Evolutionary conservation across 257 asterid genomes (phyloP).

Genomic region (Petunia axillaris): DNA sequence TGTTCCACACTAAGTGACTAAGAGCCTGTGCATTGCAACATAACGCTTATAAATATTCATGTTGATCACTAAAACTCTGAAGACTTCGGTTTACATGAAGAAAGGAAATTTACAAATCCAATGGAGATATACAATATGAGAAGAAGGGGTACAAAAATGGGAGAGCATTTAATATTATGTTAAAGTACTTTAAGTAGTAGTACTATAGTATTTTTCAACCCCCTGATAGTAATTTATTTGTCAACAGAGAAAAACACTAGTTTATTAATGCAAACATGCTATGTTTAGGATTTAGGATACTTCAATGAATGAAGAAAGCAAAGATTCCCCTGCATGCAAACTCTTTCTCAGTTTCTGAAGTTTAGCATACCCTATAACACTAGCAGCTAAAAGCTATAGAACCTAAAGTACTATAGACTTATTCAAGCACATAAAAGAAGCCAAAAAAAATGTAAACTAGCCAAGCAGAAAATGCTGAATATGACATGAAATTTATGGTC

Average conservation of each 20-base stretch:
- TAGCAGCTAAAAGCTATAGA: slow-evolving; percentile 69
- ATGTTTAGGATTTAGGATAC: not conserved
- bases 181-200: too few relatives aligned
- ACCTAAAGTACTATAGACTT: slow-evolving; percentile 48
- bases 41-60: not conserved
- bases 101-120: not conserved
- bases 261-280: slow-evolving; percentile 13
- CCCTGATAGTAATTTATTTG: not conserved
- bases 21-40: slow-evolving; percentile 1
- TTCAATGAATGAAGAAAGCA: slow-evolving; percentile 43
- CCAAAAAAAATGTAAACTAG: slow-evolving; percentile 36
- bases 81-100: not conserved
- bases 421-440: slow-evolving; percentile 50
- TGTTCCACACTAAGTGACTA: slow-evolving; percentile 12
- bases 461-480: slow-evolving; percentile 53
- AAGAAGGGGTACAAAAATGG: not conserved
- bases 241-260: not conserved
- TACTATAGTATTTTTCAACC: too few relatives aligned
- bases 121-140: too few relatives aligned
- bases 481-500: slow-evolving; percentile 57
- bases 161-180: not conserved
- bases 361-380: slow-evolving; percentile 44
- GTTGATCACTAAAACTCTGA: not conserved
- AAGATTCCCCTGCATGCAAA: slow-evolving; percentile 56
- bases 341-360: slow-evolving; percentile 34